Evolutionary conservation across 768 basidiomycete genomes (phyloP), one percentile per base, ranked within the genome.

Genomic region (Pleurotus tuoliensis): DNA sequence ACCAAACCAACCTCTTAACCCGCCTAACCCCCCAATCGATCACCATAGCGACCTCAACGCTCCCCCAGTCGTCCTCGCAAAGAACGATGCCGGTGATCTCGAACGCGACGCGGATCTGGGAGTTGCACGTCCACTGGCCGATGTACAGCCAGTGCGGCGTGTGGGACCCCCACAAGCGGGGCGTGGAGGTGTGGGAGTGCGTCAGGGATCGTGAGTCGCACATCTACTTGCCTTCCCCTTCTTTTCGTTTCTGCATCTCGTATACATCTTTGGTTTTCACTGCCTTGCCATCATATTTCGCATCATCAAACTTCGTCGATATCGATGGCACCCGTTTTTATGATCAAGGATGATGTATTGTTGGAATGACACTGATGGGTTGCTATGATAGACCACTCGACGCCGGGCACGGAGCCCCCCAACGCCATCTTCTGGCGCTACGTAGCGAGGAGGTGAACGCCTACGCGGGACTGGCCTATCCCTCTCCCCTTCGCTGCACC

Each of bases 181-280:
- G 84, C 24, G 88, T 90, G 41, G 85, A 88, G 56, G 79, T 90
- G 55, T 90, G 87, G 87, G 87, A 90, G 63, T 90, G 88, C 66
- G 73, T 88, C 54, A 70, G 75, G 68, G 79, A 82, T 62, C 88
- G 88, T 89, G 69, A 70, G 85, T 79, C 48, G 47, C 51, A 38
- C 59, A 51, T 24, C 39, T 56, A 20, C 20, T 20, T 20, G 20
- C 20, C 20, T 30, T 55, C 43, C 16, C 47, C 16, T 40, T 51
- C 34, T 41, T 20, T 18, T 39, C 41, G 15, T 49, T 24, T 24
- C 22, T 24, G 4, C 22, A 4, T 24, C 22, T 24, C 20, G 20
- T 20, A 20, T 24, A 5, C 20, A 34, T 55, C 41, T 25, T 58
- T 63, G 55, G 59, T 30, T 45, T 18, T 24, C 20, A 20, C 2